These are phyloP conservation scores for Diaporthe sp. DNA, from an alignment of 2,329 filamentous ascomycete species.

Conservation along the genomic window DNA sequence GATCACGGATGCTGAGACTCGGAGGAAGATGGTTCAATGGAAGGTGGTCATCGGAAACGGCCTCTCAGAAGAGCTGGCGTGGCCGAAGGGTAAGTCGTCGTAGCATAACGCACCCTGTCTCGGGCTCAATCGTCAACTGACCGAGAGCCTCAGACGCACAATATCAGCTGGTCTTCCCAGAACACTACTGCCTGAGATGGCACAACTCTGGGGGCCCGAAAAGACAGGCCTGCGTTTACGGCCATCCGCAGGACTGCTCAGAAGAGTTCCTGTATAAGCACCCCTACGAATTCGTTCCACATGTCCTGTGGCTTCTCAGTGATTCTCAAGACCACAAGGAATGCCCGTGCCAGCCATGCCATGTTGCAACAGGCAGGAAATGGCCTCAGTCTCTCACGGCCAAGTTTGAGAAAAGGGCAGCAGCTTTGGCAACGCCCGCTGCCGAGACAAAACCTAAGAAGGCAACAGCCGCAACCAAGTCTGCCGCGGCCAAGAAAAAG, in stretches of 20 bases:
- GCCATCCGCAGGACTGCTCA: conserved; percentile 29
- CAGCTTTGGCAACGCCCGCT: conserved; percentile 14
- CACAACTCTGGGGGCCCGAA: conserved; percentile 18
- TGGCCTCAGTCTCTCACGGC: conserved; percentile 29
- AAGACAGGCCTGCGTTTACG: conserved; percentile 29
- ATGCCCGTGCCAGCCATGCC: conserved; percentile 56
- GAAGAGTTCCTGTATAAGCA: conserved; percentile 56
- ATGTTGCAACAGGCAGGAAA: conserved; percentile 31
- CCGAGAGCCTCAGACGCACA: conserved; percentile 4
- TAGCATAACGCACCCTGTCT: background rate
- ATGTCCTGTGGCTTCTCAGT: conserved; percentile 63
- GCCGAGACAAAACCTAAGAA: conserved; percentile 31
- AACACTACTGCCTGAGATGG: conserved; percentile 33
- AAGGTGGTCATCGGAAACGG: conserved; percentile 30
- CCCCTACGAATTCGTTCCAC: conserved; percentile 63
- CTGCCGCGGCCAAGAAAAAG: conserved; percentile 24
- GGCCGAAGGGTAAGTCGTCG: conserved; percentile 29
- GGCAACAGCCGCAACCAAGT: background rate
- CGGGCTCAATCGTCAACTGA: background rate
- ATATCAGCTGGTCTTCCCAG: conserved; percentile 32
- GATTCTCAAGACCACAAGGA: conserved; percentile 58
- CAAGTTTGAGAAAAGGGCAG: conserved; percentile 32
- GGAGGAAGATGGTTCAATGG: conserved; percentile 28
- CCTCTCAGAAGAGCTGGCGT: conserved; percentile 31
- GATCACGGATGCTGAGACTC: conserved; percentile 18